Percentiles rank a stretch among this genome's conserved stretches.
These are phyloP conservation scores for Mrakia gelida DNA, from an alignment of 768 basidiomycete species.

Conservation along the genomic window DNA sequence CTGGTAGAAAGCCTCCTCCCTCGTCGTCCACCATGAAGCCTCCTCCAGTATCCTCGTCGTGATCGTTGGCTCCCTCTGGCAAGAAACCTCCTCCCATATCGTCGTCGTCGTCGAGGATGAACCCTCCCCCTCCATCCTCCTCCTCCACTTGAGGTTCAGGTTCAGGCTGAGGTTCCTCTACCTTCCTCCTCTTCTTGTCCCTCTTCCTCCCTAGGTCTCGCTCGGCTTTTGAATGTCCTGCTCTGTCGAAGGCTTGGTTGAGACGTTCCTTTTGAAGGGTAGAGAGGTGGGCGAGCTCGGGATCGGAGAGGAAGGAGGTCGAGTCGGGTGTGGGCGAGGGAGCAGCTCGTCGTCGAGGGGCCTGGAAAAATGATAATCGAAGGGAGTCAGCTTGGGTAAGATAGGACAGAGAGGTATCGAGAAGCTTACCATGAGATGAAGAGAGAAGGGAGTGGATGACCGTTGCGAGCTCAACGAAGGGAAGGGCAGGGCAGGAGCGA, in stretches of 20 bases:
- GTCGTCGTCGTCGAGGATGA: background rate
- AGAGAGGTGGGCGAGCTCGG: slow-evolving; percentile 17
- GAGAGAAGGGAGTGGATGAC: too few relatives aligned
- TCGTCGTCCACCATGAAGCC: slow-evolving; percentile 14
- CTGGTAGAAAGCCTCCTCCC: slow-evolving; percentile 10
- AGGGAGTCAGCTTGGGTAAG: background rate
- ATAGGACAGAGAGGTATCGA: background rate
- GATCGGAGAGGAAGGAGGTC: background rate
- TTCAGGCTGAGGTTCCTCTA: background rate
- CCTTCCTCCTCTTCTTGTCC: background rate
- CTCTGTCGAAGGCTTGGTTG: background rate
- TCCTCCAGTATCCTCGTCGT: background rate
- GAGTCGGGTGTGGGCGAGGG: background rate
- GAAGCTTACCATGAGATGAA: background rate
- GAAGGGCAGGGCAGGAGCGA: too few relatives aligned
- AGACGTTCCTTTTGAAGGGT: background rate
- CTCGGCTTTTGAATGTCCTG: background rate
- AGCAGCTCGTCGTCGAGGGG: background rate
- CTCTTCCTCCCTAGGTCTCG: background rate
- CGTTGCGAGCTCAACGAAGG: too few relatives aligned
- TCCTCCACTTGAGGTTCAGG: background rate
- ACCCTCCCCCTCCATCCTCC: background rate
- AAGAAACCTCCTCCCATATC: slow-evolving; percentile 16
- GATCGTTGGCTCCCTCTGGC: background rate
- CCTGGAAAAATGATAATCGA: background rate